A percentile compares a stretch with the other conserved stretches of the same genome.
Conservation (phyloP, 352 stramenopile species). For the Globisporangium polare region DNA sequence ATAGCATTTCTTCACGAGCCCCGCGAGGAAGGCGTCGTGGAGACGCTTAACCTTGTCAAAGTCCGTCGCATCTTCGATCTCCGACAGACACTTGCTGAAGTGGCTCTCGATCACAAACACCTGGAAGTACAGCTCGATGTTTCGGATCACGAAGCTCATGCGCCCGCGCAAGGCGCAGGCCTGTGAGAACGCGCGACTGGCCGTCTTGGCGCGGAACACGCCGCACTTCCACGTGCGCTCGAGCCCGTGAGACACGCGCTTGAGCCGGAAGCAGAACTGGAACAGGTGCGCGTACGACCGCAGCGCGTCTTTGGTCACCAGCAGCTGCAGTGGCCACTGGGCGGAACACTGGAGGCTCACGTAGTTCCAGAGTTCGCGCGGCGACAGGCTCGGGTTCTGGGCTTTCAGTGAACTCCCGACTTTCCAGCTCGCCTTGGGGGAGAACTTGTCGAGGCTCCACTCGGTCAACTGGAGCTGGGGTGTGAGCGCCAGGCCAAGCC, state of each 20-base stretch:
- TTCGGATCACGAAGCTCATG: conserved; percentile 77
- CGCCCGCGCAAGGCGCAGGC: conserved; percentile 43
- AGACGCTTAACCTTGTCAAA: conserved; percentile 70
- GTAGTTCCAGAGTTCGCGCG: conserved; percentile 58
- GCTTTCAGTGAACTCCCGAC: conserved; percentile 27
- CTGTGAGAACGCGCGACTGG: conserved; percentile 9
- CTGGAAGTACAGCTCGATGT: conserved; percentile 71
- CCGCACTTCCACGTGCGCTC: conserved; percentile 61
- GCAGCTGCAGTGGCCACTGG: conserved; percentile 62
- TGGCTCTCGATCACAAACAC: conserved; percentile 71
- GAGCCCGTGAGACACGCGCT: conserved; percentile 62
- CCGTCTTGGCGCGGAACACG: conserved; percentile 27
- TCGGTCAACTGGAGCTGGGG: conserved; percentile 27
- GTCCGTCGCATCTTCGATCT: conserved; percentile 46
- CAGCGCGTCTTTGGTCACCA: conserved; percentile 51
- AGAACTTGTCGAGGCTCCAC: conserved; percentile 59
- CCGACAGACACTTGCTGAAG: conserved; percentile 48
- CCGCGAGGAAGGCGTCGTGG: conserved; percentile 67
- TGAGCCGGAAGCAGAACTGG: conserved; percentile 78
- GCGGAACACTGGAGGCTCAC: conserved; percentile 47
- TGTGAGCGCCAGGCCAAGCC: conserved; percentile 45
- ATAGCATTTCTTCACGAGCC: conserved; percentile 64
- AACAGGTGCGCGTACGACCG: conserved; percentile 68
- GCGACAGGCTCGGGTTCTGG: conserved; percentile 30
- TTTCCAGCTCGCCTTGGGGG: conserved; percentile 28